Evolutionary conservation across 1,284 basidiomycete genomes (phyloP).

Genomic region (Cryptococcus floricola): DNA sequence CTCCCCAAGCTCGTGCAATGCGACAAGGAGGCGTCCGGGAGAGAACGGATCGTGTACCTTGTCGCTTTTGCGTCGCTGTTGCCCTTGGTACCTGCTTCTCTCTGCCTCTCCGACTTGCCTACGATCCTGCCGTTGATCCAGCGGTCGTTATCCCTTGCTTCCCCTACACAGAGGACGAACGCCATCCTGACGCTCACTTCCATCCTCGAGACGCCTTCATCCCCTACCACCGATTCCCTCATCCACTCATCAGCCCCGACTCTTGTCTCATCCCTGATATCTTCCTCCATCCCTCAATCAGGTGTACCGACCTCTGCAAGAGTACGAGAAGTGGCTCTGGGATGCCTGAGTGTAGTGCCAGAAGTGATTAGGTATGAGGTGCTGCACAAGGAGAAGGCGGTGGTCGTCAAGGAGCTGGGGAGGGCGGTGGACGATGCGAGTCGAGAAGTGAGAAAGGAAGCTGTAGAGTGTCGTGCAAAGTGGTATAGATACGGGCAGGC

Average conservation of each 20-base stretch:
- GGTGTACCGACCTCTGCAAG: slow-evolving; percentile 39
- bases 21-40: slow-evolving; percentile 42
- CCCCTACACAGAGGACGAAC: slow-evolving; percentile 67
- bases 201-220: slow-evolving; percentile 57
- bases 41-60: slow-evolving; percentile 66
- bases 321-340: slow-evolving; percentile 70
- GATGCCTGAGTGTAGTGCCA: slow-evolving; percentile 68
- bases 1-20: slow-evolving; percentile 72
- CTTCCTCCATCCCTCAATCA: slow-evolving; percentile 50
- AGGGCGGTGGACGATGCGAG: slow-evolving; percentile 78
- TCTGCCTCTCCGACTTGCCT: slow-evolving; percentile 64
- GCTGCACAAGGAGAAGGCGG: slow-evolving; percentile 67
- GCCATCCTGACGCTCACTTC: slow-evolving; percentile 75
- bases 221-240: not conserved
- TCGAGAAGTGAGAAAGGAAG: slow-evolving; percentile 71
- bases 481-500: slow-evolving; percentile 44
- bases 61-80: slow-evolving; percentile 80
- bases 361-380: slow-evolving; percentile 70
- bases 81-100: slow-evolving; percentile 69
- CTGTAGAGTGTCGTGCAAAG: slow-evolving; percentile 69
- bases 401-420: slow-evolving; percentile 69
- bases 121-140: slow-evolving; percentile 83
- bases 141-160: slow-evolving; percentile 72
- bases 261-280: slow-evolving; percentile 68
- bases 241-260: not conserved